Evolutionary conservation across 805 yeast genomes (phyloP), one percentile per base, ranked within the genome.

Genomic region (Nadsonia fulvescens): DNA sequence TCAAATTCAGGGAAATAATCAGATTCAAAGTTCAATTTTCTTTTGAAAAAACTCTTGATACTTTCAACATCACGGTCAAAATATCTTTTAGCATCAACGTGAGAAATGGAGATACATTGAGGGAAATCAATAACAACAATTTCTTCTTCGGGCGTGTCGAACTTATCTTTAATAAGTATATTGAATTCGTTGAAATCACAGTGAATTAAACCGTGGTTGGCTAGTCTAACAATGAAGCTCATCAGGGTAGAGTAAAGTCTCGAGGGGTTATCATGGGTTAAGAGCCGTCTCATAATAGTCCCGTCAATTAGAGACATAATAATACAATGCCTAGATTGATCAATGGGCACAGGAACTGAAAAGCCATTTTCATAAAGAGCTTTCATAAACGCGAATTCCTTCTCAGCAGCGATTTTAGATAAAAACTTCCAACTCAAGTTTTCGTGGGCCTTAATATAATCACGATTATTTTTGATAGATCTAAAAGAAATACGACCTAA

Each of bases 151-250:
- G 58, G 56, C 20, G 38, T 40, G 16, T 47, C 48, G 18, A 44
- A 44, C 20, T 46, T 37, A 35, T 75, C 75, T 20, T 76, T 59
- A 15, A 81, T 70, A 65, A 89, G 79, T 38, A 89, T 81, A 49
- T 89, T 89, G 51, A 89, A 89, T 53, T 89, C 99, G 49, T 89
- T 89, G 56, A 72, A 89, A 56, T 89, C 99, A 61, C 98, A 86
- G 51, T 89, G 99, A 28, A 89, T 82, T 30, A 89, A 59, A 1
- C 99, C 99, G 38, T 73, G 66, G 41, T 76, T 72, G 5, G 77
- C 98, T 28, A 89, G 55, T 34, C 69, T 63, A 8, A 83, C 91
- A 12, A 77, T 72, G 43, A 89, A 83, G 31, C 60, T 56, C 96
- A 89, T 86, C 43, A 89, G 57, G 29, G 79, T 74, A 15, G 81